Conservation (phyloP, 2,329 filamentous ascomycete genomes). For the Fusarium euwallaceae region DNA sequence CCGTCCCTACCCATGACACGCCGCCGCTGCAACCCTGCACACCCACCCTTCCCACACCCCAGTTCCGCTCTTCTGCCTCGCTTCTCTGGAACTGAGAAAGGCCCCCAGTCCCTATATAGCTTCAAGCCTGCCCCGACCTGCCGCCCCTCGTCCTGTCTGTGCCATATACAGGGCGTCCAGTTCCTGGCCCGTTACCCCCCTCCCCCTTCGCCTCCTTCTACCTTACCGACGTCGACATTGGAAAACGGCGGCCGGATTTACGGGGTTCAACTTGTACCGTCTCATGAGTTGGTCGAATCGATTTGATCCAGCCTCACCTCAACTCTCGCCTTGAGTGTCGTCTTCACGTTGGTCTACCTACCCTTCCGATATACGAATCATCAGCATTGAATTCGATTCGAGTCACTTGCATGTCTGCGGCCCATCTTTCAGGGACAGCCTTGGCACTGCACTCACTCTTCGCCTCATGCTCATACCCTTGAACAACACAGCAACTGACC, state of each 20-base stretch:
- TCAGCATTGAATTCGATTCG: neutral
- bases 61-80: constrained; percentile 19
- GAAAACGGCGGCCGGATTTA: constrained; percentile 25
- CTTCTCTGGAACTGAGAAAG: constrained; percentile 6
- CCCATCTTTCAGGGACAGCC: neutral
- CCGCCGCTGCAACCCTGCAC: constrained; percentile 13
- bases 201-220: constrained; percentile 4
- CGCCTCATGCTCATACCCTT: neutral
- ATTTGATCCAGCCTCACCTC: constrained; percentile 11
- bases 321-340: constrained; percentile 21
- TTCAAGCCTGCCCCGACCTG: constrained; percentile 41
- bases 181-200: constrained; percentile 41
- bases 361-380: constrained; percentile 2
- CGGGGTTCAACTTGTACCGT: constrained; percentile 14
- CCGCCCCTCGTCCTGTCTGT: constrained; percentile 37
- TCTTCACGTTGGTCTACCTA: constrained; percentile 37
- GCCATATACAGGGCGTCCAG: constrained; percentile 40
- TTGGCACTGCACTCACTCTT: neutral
- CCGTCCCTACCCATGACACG: constrained; percentile 17
- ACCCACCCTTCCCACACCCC: constrained; percentile 23
- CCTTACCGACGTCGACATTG: constrained; percentile 23
- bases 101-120: constrained; percentile 48
- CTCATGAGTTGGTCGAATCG: constrained; percentile 5
- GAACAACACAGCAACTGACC: constrained; percentile 16
- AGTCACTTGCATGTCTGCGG: neutral